Evolutionary conservation across 495 filamentous ascomycete species (phyloP).

Genomic region (Recurvomyces mirabilis): DNA sequence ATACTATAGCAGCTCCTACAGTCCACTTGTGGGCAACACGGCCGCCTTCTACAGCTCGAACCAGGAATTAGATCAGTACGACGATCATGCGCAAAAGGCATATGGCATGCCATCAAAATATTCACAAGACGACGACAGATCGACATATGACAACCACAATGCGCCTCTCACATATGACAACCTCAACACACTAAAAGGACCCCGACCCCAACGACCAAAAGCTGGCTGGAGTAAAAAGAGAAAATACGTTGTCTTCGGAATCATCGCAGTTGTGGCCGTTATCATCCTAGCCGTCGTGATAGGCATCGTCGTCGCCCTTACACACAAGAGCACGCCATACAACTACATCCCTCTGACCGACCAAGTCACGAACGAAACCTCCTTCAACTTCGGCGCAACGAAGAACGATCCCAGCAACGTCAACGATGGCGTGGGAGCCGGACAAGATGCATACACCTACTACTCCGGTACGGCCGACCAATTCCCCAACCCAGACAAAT

Average conservation of each 20-base stretch:
- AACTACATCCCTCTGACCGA: slow-evolving; percentile 2
- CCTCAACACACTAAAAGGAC: not conserved
- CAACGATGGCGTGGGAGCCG: slow-evolving; percentile 20
- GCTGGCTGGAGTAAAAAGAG: not conserved
- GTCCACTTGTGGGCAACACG: not conserved
- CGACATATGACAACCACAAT: too few relatives aligned
- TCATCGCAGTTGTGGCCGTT: not conserved
- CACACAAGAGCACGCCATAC: not conserved
- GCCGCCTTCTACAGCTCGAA: slow-evolving; percentile 10
- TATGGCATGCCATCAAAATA: slow-evolving; percentile 1
- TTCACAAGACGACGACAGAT: too few relatives aligned
- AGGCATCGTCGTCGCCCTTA: slow-evolving; percentile 1
- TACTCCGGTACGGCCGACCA: slow-evolving; percentile 9
- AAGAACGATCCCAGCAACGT: slow-evolving; percentile 10
- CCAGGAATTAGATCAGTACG: slow-evolving; percentile 5
- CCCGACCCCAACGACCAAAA: not conserved
- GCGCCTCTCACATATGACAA: slow-evolving; percentile 1
- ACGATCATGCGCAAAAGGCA: slow-evolving; percentile 1
- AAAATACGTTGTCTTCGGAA: slow-evolving; percentile 5
- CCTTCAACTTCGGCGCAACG: slow-evolving; percentile 16
- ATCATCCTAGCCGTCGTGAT: slow-evolving; percentile 3
- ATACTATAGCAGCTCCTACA: slow-evolving; percentile 4
- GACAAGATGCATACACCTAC: slow-evolving; percentile 14
- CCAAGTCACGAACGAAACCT: slow-evolving; percentile 11
- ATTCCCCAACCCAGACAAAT: slow-evolving; percentile 2